These are phyloP conservation scores for Malus fusca DNA, from an alignment of 306 rosid genomes.

Conservation along the genomic window DNA sequence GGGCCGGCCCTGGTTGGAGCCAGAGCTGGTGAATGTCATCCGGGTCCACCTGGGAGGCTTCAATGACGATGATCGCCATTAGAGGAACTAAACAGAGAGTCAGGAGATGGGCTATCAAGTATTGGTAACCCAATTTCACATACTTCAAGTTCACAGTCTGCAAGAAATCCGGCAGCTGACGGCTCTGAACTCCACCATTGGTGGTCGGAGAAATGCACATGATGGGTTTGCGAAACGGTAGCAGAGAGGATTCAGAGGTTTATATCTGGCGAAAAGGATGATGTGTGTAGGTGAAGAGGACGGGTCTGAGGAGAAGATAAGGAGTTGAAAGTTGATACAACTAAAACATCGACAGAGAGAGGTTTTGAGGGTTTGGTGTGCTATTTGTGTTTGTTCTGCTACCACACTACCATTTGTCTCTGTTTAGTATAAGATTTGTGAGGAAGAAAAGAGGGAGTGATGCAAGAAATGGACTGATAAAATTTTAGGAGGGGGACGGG, in stretches of 20 bases:
- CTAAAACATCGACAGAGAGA: constrained; percentile 5
- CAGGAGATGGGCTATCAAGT: constrained; percentile 37
- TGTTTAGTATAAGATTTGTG: background rate
- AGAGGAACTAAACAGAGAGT: constrained; percentile 47
- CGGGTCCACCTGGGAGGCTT: constrained; percentile 38
- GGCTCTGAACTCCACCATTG: constrained; percentile 20
- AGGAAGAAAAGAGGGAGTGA: background rate
- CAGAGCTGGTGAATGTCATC: constrained; percentile 43
- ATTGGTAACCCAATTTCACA: constrained; percentile 52
- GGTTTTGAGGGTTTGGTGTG: background rate
- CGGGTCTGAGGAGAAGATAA: constrained; percentile 1
- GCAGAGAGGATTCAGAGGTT: background rate
- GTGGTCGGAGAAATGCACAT: constrained; percentile 16
- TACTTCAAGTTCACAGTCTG: constrained; percentile 52
- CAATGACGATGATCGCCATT: constrained; percentile 25
- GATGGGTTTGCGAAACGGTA: background rate
- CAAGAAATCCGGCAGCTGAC: constrained; percentile 41
- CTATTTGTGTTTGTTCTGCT: background rate
- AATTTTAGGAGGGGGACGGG: background rate
- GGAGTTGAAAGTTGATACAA: constrained; percentile 6
- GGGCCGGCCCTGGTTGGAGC: no score
- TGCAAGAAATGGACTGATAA: background rate
- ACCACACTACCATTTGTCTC: background rate
- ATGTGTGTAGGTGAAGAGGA: background rate
- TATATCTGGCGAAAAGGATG: background rate